phyloP scores from a whole-genome alignment of 1,284 basidiomycete species.

The Cutaneotrichosporon mucoides region DNA sequence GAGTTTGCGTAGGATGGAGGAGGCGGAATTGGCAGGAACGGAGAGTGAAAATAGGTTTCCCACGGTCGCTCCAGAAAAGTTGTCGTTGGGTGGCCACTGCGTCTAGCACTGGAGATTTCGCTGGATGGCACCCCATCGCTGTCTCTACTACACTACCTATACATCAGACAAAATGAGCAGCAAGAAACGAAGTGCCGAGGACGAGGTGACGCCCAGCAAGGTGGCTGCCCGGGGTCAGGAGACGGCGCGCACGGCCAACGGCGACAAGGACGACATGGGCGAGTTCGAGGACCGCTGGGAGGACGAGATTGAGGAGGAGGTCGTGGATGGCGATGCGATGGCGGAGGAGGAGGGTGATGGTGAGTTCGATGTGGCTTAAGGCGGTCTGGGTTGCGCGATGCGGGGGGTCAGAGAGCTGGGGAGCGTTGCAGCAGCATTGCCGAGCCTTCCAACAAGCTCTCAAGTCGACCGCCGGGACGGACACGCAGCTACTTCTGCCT shows the following conservation, averaged over 20 bases:
- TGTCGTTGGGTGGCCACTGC: conserved; percentile 5
- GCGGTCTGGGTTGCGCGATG: no score
- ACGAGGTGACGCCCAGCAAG: conserved; percentile 37
- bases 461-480: no score
- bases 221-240: conserved; percentile 32
- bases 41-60: conserved; percentile 19
- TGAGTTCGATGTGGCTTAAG: not conserved
- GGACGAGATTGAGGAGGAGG: conserved; percentile 52
- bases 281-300: conserved; percentile 59
- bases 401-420: no score
- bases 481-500: no score
- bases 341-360: conserved; percentile 2
- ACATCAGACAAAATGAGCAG: not conserved
- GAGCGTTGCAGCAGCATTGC: no score
- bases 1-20: not conserved
- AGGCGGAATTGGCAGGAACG: not conserved
- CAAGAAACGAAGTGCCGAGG: conserved; percentile 44
- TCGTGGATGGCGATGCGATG: conserved; percentile 30
- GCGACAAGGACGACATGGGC: conserved; percentile 56
- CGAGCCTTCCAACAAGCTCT: no score
- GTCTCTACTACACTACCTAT: no score
- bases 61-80: conserved; percentile 27
- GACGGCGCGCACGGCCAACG: conserved; percentile 29
- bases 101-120: no score
- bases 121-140: no score